phyloP scores from a whole-genome alignment of 2,329 filamentous ascomycete species.

The Ophiocordyceps unilateralis region DNA sequence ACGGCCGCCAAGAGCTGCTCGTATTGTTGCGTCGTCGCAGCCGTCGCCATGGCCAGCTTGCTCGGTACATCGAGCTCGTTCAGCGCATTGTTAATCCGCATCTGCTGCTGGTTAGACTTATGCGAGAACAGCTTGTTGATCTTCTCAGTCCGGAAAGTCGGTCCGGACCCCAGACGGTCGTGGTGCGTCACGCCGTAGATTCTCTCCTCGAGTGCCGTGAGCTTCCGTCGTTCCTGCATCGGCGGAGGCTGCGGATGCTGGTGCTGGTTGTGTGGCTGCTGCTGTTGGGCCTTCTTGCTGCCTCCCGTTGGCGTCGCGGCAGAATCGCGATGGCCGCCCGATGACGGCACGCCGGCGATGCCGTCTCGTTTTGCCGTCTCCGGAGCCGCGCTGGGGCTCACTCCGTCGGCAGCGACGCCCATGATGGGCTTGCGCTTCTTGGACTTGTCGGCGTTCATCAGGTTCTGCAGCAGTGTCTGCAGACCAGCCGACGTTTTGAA shows the following conservation, averaged over 20 bases:
- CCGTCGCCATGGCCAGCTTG: slow-evolving; percentile 57
- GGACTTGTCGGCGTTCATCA: slow-evolving; percentile 68
- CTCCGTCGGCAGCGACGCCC: slow-evolving; percentile 38
- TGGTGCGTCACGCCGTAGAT: slow-evolving; percentile 74
- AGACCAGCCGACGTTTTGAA: slow-evolving; percentile 74
- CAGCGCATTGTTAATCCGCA: slow-evolving; percentile 57
- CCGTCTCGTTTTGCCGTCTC: slow-evolving; percentile 31
- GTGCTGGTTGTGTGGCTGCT: slow-evolving; percentile 13
- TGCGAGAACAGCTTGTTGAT: slow-evolving; percentile 63
- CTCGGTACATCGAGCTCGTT: slow-evolving; percentile 54
- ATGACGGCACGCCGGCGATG: slow-evolving; percentile 24
- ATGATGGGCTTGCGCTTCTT: slow-evolving; percentile 71
- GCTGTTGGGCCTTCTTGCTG: slow-evolving; percentile 29
- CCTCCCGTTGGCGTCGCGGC: slow-evolving; percentile 18
- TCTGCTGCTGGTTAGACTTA: slow-evolving; percentile 59
- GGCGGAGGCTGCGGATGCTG: slow-evolving; percentile 12
- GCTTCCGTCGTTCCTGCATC: slow-evolving; percentile 44
- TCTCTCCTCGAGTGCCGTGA: slow-evolving; percentile 58
- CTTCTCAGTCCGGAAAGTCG: slow-evolving; percentile 76
- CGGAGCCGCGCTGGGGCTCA: slow-evolving; percentile 19
- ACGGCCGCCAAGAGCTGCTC: slow-evolving; percentile 55
- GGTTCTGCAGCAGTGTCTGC: slow-evolving; percentile 61
- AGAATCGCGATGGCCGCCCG: slow-evolving; percentile 17
- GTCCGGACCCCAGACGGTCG: slow-evolving; percentile 70
- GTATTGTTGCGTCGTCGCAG: slow-evolving; percentile 52